Evolutionary conservation across 495 filamentous ascomycete species (phyloP).

Genomic region (Annulohypoxylon maeteangense): DNA sequence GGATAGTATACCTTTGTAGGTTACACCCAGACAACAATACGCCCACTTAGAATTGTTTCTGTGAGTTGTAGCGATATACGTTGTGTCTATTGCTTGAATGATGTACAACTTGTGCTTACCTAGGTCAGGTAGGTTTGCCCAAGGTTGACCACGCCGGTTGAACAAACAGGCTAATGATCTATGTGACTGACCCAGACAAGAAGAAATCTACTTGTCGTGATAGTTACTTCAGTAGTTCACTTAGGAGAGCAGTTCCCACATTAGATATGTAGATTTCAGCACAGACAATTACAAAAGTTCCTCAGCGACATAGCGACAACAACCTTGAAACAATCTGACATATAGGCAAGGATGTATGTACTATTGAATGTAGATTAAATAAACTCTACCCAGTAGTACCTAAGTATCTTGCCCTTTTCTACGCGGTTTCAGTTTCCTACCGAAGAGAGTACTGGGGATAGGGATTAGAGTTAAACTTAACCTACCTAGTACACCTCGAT

Average conservation of each 20-base stretch:
- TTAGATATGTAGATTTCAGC: too few relatives aligned
- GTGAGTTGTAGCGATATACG: background rate
- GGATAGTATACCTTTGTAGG: too few relatives aligned
- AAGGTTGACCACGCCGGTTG: background rate
- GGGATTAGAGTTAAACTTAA: background rate
- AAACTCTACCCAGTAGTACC: background rate
- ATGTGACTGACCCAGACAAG: background rate
- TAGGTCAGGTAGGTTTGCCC: background rate
- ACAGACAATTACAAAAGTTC: background rate
- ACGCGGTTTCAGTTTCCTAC: background rate
- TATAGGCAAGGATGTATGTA: background rate
- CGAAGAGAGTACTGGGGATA: too few relatives aligned
- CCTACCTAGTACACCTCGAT: background rate
- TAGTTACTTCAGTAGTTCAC: background rate
- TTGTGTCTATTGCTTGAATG: background rate
- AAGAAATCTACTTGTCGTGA: background rate
- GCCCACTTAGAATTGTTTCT: background rate
- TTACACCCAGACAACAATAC: conserved; percentile 3
- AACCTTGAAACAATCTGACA: too few relatives aligned
- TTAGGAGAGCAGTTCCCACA: too few relatives aligned
- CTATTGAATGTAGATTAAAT: background rate
- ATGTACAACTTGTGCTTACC: background rate
- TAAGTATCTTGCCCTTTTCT: background rate
- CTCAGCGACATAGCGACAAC: background rate
- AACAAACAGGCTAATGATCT: background rate